A percentile compares a stretch with the other conserved stretches of the same genome.
phyloP scores from a whole-genome alignment of 2,329 filamentous ascomycete species.

The Paraphaeosphaeria sporulosa region DNA sequence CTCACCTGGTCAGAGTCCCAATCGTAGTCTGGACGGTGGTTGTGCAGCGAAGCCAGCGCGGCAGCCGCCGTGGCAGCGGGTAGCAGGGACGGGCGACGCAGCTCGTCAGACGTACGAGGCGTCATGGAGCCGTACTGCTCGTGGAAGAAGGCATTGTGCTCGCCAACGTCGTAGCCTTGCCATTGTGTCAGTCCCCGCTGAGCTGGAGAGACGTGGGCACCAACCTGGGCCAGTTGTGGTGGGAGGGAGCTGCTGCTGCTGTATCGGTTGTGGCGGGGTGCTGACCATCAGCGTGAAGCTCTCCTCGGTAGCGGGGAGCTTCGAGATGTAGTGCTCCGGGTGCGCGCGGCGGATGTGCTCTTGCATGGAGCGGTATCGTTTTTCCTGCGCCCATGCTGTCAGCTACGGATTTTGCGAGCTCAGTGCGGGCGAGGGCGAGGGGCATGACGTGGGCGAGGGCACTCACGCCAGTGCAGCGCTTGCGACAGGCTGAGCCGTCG shows the following conservation, averaged over 20 bases:
- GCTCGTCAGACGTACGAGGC: constrained; percentile 74
- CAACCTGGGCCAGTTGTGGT: constrained; percentile 47
- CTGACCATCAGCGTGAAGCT: constrained; percentile 98
- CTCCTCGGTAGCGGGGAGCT: constrained; percentile 96
- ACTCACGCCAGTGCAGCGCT: constrained; percentile 98
- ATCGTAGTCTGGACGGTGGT: constrained; percentile 74
- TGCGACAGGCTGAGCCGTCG: constrained; percentile 95
- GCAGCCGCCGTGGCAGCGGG: constrained; percentile 81
- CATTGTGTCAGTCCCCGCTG: constrained; percentile 45
- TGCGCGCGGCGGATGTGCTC: constrained; percentile 98
- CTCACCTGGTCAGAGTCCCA: constrained; percentile 50
- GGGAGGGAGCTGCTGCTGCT: constrained; percentile 56
- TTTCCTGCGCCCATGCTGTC: constrained; percentile 69
- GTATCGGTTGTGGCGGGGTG: constrained; percentile 79
- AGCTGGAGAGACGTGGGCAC: constrained; percentile 37
- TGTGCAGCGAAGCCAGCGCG: constrained; percentile 84
- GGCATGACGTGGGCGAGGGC: constrained; percentile 33
- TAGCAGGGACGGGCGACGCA: constrained; percentile 67
- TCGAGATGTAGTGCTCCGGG: constrained; percentile 95
- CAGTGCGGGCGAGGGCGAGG: constrained; percentile 14
- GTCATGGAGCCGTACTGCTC: constrained; percentile 72
- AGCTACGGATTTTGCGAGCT: constrained; percentile 25
- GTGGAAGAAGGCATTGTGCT: constrained; percentile 72
- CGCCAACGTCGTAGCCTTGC: constrained; percentile 59
- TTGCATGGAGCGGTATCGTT: constrained; percentile 97